Percentiles rank a stretch among this genome's conserved stretches.
phyloP scores from a whole-genome alignment of 2,329 filamentous ascomycete species.

The Cladophialophora chaetospira region DNA sequence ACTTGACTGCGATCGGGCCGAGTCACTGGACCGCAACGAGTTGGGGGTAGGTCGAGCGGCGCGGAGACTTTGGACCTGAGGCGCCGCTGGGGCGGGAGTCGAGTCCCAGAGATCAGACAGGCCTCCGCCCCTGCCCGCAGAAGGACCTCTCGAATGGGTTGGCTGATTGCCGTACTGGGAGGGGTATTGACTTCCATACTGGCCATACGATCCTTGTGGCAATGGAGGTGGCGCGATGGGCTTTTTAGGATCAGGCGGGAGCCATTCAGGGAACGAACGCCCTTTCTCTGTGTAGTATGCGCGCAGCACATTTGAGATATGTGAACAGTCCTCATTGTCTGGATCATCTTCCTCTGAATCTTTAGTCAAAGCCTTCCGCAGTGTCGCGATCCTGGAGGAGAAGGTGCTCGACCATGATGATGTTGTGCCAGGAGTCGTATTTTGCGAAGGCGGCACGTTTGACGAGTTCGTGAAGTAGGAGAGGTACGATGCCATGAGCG shows the following conservation, averaged over 20 bases:
- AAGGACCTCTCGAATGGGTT: constrained; percentile 38
- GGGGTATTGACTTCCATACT: constrained; percentile 49
- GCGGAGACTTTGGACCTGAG: constrained; percentile 31
- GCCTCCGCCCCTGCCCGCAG: constrained; percentile 49
- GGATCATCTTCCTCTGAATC: constrained; percentile 64
- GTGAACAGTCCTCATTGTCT: constrained; percentile 76
- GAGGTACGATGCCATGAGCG: constrained; percentile 31
- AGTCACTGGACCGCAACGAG: constrained; percentile 27
- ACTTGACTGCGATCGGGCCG: constrained; percentile 20
- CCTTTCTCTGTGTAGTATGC: constrained; percentile 91
- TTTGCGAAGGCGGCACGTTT: constrained; percentile 19
- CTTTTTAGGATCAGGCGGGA: constrained; percentile 84
- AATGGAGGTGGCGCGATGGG: constrained; percentile 54
- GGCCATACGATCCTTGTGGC: constrained; percentile 54
- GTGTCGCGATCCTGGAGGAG: constrained; percentile 63
- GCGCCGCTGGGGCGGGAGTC: constrained; percentile 34
- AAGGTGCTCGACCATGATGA: constrained; percentile 53
- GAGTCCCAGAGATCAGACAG: constrained; percentile 63
- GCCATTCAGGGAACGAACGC: constrained; percentile 78
- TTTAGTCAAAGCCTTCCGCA: constrained; percentile 67
- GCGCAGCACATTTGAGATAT: constrained; percentile 89
- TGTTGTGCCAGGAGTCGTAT: constrained; percentile 15
- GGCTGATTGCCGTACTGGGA: constrained; percentile 37
- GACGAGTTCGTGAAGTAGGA: constrained; percentile 32
- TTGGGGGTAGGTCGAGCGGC: constrained; percentile 38